Base-by-base conservation (phyloP, 2,329 filamentous ascomycete species). In the Neonectria ditissima region DNA sequence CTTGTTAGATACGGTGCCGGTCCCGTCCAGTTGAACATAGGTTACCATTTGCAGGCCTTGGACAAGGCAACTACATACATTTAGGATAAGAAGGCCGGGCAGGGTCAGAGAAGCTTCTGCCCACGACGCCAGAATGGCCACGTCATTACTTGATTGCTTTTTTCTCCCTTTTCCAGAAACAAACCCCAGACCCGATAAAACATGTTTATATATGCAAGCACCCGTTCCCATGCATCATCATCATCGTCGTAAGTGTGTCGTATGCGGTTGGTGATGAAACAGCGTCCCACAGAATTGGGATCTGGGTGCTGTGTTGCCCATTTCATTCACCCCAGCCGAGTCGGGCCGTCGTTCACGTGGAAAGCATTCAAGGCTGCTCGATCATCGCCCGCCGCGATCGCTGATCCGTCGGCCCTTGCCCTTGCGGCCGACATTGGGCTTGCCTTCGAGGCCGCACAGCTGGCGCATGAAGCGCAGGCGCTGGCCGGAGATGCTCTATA, bases 401-500 rank as follows among this genome's bases (percentile, higher is more conserved):
- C 66, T 67, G 11, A 60, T 55, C 34, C 65, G 52, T 14, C 68
- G 66, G 9, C 41, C 62, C 59, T 70, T 70, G 9, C 30, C 60
- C 34, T 45, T 61, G 57, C 32, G 8, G 30, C 32, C 47, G n/a
- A 53, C 61, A 11, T 60, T 37, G 28, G 43, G 65, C 44, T 63
- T 66, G 18, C 74, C 64, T 11, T 84, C 81, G 66, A 83, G 81
- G 39, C 86, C 86, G 73, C 85, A 87, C 45, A 89, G 79, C 71
- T 87, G 82, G 64, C 81, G 82, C 55, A 80, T 86, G 73, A 87
- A 89, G 65, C 84, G 81, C n/a, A 85, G 79, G 8, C 87, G 81
- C 14, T 86, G 87, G 18, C 82, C 81, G 1, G 87, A 80, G 24
- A 89, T 80, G 72, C 82, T 88, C 87, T 89, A 26, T 13, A 18